Conservation (phyloP, 805 yeast genomes). For the Millerozyma acaciae region DNA sequence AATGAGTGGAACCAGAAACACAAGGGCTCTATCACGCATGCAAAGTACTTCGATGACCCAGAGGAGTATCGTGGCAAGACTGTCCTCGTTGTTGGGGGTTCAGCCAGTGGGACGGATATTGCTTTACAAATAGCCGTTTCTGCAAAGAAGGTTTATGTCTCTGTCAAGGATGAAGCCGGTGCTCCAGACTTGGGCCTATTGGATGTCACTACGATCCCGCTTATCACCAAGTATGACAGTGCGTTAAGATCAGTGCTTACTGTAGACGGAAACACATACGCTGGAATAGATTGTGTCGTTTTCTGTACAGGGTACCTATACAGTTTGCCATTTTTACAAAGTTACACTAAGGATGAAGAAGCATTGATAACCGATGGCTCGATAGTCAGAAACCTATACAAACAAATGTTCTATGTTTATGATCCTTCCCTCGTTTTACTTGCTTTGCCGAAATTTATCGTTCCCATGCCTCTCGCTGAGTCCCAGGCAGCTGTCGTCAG, state of each 20-base stretch:
- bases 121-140: constrained; percentile 54
- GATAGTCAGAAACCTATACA: constrained; percentile 36
- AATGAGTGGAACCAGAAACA: constrained; percentile 21
- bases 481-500: constrained; percentile 44
- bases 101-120: constrained; percentile 74
- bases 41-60: constrained; percentile 27
- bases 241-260: constrained; percentile 21
- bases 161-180: constrained; percentile 6
- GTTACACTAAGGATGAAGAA: constrained; percentile 17
- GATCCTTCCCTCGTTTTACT: constrained; percentile 44
- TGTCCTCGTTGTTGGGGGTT: constrained; percentile 71
- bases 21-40: constrained; percentile 28
- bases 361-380: constrained; percentile 28
- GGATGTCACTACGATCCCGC: constrained; percentile 28
- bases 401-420: constrained; percentile 43
- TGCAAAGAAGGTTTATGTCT: constrained; percentile 22
- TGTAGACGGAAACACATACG: constrained; percentile 20
- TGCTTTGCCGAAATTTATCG: constrained; percentile 43
- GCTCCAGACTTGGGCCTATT: constrained; percentile 42
- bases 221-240: constrained; percentile 24
- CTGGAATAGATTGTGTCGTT: constrained; percentile 24
- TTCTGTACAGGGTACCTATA: constrained; percentile 40
- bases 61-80: constrained; percentile 29
- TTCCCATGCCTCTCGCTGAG: constrained; percentile 50
- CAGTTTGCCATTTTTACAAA: constrained; percentile 30